Percentiles rank a stretch among this genome's conserved stretches.
Evolutionary conservation across 2,329 filamentous ascomycete species (phyloP).

Genomic region (Fusarium phyllophilum): DNA sequence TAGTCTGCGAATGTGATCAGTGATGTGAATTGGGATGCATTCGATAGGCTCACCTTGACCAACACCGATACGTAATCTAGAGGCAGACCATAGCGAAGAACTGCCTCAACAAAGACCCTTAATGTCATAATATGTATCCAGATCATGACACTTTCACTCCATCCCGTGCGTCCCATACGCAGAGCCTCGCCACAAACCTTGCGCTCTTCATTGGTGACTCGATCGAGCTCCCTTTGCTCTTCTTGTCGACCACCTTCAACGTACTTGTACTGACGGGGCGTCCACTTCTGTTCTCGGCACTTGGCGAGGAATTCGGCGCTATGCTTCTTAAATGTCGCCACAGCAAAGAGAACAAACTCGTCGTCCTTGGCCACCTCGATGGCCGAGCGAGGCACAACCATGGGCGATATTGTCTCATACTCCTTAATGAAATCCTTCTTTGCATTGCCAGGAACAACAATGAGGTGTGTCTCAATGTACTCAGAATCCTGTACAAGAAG

Average conservation of each 20-base stretch:
- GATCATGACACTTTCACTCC: constrained; percentile 95
- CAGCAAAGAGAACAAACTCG: constrained; percentile 88
- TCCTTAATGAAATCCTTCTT: constrained; percentile 89
- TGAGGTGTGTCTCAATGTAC: constrained; percentile 94
- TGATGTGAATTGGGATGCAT: background rate
- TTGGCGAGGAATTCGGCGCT: constrained; percentile 89
- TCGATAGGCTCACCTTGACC: constrained; percentile 75
- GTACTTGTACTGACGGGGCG: constrained; percentile 92
- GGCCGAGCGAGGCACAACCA: constrained; percentile 93
- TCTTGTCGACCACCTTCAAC: constrained; percentile 89
- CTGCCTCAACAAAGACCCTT: constrained; percentile 96
- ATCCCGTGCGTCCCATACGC: constrained; percentile 87
- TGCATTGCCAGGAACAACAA: constrained; percentile 83
- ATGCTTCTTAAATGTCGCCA: constrained; percentile 94
- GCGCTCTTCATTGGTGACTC: constrained; percentile 83
- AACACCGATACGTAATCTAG: constrained; percentile 88
- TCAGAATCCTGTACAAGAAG: constrained; percentile 89
- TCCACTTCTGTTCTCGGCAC: constrained; percentile 92
- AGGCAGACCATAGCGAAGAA: constrained; percentile 93
- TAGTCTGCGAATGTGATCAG: constrained; percentile 68
- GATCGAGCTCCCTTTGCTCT: constrained; percentile 86
- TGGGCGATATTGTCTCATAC: constrained; percentile 88
- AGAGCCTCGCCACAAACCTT: constrained; percentile 94
- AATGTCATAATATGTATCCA: constrained; percentile 93
- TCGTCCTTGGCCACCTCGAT: constrained; percentile 83